Conservation (phyloP, 129 eudicot genomes). For the Ambrosia trifida region DNA sequence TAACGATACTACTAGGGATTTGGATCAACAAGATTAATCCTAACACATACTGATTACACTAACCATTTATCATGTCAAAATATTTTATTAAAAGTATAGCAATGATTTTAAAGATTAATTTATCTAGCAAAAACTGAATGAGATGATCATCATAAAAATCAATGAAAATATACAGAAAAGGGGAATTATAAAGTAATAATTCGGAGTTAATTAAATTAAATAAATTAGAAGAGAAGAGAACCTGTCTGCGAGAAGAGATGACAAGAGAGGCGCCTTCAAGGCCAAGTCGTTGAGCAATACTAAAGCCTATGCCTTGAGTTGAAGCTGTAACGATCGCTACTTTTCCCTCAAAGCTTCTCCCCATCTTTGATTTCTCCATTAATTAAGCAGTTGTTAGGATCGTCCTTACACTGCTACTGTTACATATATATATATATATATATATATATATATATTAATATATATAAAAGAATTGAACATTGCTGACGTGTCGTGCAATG, state of each 20-base stretch:
- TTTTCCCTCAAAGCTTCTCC: conserved; percentile 74
- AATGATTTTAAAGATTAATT: too few relatives aligned
- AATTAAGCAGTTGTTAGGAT: too few relatives aligned
- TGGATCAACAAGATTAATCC: too few relatives aligned
- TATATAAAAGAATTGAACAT: too few relatives aligned
- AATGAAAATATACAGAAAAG: background rate
- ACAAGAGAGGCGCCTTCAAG: conserved; percentile 41
- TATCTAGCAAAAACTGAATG: background rate
- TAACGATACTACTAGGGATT: too few relatives aligned
- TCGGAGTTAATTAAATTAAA: background rate
- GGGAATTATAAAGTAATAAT: background rate
- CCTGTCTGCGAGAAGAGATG: conserved; percentile 42
- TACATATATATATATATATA: too few relatives aligned
- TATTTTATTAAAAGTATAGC: background rate
- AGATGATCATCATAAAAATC: background rate
- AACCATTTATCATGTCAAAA: too few relatives aligned
- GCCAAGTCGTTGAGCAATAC: conserved; percentile 27
- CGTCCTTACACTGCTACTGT: too few relatives aligned
- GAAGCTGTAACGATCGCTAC: conserved; percentile 47
- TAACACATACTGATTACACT: too few relatives aligned
- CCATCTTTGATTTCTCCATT: conserved; percentile 33
- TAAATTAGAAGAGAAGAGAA: background rate
- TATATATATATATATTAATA: too few relatives aligned
- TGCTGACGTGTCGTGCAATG: too few relatives aligned
- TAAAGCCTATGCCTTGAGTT: conserved; percentile 39